A percentile compares a stretch with the other conserved stretches of the same genome.
Evolutionary conservation across 2,329 filamentous ascomycete genomes (phyloP).

Genomic region (Fusarium denticulatum): DNA sequence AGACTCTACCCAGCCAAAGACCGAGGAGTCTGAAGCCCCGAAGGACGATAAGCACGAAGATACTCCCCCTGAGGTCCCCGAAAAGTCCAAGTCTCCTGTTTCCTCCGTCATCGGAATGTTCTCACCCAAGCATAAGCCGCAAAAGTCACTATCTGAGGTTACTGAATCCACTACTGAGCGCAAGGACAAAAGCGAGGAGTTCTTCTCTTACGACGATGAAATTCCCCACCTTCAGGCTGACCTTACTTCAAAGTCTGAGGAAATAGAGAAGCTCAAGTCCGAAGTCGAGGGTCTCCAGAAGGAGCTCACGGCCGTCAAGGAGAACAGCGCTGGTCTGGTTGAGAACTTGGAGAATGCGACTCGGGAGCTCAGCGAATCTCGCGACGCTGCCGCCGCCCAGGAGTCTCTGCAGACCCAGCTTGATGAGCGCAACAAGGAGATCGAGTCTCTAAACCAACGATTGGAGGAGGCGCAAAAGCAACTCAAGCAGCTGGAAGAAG

Average conservation of each 20-base stretch:
- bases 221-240: conserved; percentile 83
- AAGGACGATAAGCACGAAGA: conserved; percentile 43
- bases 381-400: conserved; percentile 52
- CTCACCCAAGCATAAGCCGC: conserved; percentile 57
- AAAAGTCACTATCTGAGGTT: conserved; percentile 44
- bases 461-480: conserved; percentile 56
- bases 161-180: conserved; percentile 32
- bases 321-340: conserved; percentile 74
- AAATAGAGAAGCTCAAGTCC: conserved; percentile 75
- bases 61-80: conserved; percentile 36
- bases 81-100: conserved; percentile 57
- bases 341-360: conserved; percentile 74
- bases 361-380: conserved; percentile 65
- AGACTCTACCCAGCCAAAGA: conserved; percentile 39
- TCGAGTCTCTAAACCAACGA: conserved; percentile 60
- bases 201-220: conserved; percentile 94
- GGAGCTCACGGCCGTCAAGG: conserved; percentile 76
- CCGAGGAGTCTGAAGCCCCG: conserved; percentile 47
- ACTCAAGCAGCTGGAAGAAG: conserved; percentile 56
- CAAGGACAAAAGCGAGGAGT: conserved; percentile 68
- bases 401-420: conserved; percentile 62
- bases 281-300: conserved; percentile 75
- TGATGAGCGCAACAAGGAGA: conserved; percentile 58
- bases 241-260: conserved; percentile 73
- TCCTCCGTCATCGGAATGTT: conserved; percentile 60